Conservation (phyloP, 1,139 yeast species). For the Candida tetrigidarum region DNA sequence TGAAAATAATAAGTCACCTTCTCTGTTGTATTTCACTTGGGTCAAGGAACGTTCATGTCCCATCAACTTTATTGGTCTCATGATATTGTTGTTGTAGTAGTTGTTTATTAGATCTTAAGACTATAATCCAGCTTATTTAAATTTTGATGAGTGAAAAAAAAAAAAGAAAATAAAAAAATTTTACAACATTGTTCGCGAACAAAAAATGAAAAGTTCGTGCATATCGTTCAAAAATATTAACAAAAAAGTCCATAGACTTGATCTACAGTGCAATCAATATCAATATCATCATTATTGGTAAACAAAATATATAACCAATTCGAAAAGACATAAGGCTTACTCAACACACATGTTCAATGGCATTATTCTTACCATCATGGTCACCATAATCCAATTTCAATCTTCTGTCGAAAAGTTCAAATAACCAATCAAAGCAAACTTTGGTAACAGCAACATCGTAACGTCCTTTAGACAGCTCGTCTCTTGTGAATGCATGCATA, state of each 20-base stretch:
- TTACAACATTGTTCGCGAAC: slow-evolving; percentile 13
- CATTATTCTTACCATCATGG: slow-evolving; percentile 51
- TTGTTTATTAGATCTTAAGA: background rate
- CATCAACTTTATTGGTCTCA: slow-evolving; percentile 62
- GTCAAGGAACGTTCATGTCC: slow-evolving; percentile 90
- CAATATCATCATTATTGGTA: too few relatives aligned
- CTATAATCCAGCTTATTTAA: too few relatives aligned
- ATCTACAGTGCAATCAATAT: too few relatives aligned
- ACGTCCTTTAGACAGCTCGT: slow-evolving; percentile 77
- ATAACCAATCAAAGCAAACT: slow-evolving; percentile 67
- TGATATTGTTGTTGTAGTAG: slow-evolving; percentile 16
- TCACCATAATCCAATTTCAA: slow-evolving; percentile 72
- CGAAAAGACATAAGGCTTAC: too few relatives aligned
- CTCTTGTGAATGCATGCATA: too few relatives aligned
- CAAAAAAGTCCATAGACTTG: background rate
- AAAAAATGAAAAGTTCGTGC: background rate
- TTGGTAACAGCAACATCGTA: slow-evolving; percentile 78
- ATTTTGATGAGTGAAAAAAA: slow-evolving; percentile 12
- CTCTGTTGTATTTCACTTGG: slow-evolving; percentile 91
- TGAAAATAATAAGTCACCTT: slow-evolving; percentile 92
- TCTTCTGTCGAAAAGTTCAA: slow-evolving; percentile 71
- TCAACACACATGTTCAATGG: slow-evolving; percentile 68
- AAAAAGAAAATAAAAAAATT: slow-evolving; percentile 5
- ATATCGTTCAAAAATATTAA: background rate
- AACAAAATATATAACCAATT: too few relatives aligned